These are phyloP conservation scores for Mallotus repandus DNA, from an alignment of 441 rosid species.

Conservation along the genomic window DNA sequence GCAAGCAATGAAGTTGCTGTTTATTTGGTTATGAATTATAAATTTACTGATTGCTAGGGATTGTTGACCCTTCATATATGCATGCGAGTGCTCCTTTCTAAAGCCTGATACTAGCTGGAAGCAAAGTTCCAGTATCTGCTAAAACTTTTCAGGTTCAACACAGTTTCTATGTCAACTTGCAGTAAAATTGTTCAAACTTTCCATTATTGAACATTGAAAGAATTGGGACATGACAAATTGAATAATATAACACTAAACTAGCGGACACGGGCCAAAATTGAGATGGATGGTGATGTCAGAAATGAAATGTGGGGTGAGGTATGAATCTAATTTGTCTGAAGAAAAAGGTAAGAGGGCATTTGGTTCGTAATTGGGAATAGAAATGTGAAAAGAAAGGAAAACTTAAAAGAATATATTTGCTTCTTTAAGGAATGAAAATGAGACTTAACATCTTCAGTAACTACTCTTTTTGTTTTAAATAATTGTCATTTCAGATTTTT, in stretches of 20 bases:
- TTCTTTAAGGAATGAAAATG: too few species aligned
- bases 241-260: not conserved
- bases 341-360: too few species aligned
- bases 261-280: not conserved
- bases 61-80: too few species aligned
- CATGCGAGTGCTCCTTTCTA: too few species aligned
- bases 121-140: not conserved
- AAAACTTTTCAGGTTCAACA: not conserved
- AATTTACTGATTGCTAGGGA: not conserved
- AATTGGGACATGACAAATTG: not conserved
- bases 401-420: too few species aligned
- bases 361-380: too few species aligned
- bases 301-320: not conserved
- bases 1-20: constrained; percentile 9
- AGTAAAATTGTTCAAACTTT: not conserved
- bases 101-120: not conserved
- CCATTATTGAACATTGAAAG: not conserved
- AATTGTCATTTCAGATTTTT: too few species aligned
- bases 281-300: not conserved
- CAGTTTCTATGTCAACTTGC: not conserved
- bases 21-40: not conserved
- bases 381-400: too few species aligned
- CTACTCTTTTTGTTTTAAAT: too few species aligned
- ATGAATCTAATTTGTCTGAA: not conserved
- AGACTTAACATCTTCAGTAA: too few species aligned